Percentiles rank a stretch among this genome's conserved stretches.
Conservation (phyloP, 1,284 basidiomycete genomes). For the Thecaphora thlaspeos region DNA sequence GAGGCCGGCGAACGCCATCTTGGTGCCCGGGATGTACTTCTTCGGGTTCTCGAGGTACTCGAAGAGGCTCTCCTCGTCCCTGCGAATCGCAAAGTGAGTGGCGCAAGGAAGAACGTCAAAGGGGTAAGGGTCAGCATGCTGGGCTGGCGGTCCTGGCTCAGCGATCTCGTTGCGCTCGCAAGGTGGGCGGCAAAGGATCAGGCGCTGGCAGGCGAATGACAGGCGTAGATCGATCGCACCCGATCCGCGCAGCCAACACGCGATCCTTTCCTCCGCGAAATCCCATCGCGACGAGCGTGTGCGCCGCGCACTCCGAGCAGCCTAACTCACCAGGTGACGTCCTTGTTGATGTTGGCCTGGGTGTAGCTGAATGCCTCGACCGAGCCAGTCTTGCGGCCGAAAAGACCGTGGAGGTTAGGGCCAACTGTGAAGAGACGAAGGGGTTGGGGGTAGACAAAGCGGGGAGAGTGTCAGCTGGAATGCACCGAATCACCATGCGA, state of each 20-base stretch:
- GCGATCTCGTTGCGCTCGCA: no score
- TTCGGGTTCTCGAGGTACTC: conserved; percentile 91
- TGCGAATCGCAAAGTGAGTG: neutral
- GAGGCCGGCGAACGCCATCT: conserved; percentile 47
- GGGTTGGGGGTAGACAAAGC: neutral
- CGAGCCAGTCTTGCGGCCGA: conserved; percentile 85
- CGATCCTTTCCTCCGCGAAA: no score
- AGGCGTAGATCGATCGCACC: no score
- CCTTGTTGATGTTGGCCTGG: conserved; percentile 94
- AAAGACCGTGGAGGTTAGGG: conserved; percentile 86
- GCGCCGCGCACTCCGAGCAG: conserved; percentile 10
- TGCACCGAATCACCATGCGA: no score
- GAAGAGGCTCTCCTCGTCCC: conserved; percentile 79
- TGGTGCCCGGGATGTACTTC: conserved; percentile 66
- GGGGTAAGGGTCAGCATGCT: no score
- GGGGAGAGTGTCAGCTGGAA: neutral
- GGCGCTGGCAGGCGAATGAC: no score
- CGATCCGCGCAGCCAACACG: no score
- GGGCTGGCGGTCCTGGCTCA: no score
- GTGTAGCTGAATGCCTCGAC: conserved; percentile 87
- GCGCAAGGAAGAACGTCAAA: no score
- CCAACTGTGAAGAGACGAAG: conserved; percentile 65
- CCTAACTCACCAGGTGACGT: conserved; percentile 67
- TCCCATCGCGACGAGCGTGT: no score
- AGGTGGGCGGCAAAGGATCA: no score